Evolutionary conservation across 257 asterid genomes (phyloP).

Genomic region (Hygrophila difformis): DNA sequence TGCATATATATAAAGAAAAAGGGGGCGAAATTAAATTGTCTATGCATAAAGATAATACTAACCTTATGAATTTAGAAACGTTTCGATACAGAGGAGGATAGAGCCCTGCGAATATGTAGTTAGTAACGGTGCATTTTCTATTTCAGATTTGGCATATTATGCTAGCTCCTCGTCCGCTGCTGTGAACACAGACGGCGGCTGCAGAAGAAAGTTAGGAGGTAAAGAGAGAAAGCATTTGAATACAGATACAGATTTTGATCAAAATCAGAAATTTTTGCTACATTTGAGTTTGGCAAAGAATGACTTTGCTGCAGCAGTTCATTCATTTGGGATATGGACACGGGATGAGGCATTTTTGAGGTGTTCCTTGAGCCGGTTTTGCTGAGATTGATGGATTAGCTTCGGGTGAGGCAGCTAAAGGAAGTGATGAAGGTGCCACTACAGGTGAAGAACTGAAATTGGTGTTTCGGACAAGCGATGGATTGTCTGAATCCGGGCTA

Average conservation of each 20-base stretch:
- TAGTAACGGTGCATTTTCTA: conserved; percentile 22
- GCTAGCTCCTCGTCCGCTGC: conserved; percentile 23
- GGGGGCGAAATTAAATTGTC: too few relatives aligned
- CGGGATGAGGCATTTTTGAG: neutral
- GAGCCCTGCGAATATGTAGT: conserved; percentile 13
- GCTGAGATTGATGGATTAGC: too few relatives aligned
- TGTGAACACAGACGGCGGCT: conserved; percentile 24
- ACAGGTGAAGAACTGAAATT: neutral
- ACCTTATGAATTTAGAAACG: conserved; percentile 30
- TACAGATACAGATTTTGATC: neutral
- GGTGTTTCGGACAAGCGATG: neutral
- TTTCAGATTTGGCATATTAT: conserved; percentile 18
- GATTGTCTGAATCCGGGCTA: neutral
- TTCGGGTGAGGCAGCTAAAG: neutral
- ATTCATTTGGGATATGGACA: conserved; percentile 33
- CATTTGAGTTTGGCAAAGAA: conserved; percentile 19
- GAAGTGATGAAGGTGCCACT: neutral
- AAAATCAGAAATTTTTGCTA: conserved; percentile 11
- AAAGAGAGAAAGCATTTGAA: neutral
- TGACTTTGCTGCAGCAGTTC: conserved; percentile 23
- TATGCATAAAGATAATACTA: neutral
- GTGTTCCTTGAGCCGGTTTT: neutral
- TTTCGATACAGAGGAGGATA: conserved; percentile 27
- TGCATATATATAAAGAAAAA: neutral
- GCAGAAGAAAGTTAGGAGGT: neutral